Base-by-base conservation (phyloP, 805 yeast species). In the Tetrapisispora phaffii region DNA sequence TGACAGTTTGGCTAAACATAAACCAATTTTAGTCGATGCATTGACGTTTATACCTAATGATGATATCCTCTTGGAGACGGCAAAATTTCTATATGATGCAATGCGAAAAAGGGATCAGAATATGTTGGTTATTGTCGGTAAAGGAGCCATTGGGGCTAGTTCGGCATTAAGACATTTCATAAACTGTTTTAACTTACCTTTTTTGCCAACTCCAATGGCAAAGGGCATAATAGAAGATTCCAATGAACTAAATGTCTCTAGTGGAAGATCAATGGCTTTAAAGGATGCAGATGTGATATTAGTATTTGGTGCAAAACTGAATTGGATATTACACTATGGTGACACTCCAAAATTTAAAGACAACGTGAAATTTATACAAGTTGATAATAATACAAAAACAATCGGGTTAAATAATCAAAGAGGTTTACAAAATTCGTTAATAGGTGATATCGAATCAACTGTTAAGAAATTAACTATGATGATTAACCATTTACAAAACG, bases 181-280 rank as follows among this genome's bases (percentile, higher is more conserved):
- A 17, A 42, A 57, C 6, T 32, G 44, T 1, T 73, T 76, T 42
- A 54, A 65, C 9, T 41, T 81, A 1, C 76, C 82, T 1, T 82
- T 82, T 51, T 55, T 82, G 41, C 85, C 88, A 9, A 81, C 88
- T 0, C 87, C 89, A 3, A 82, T 82, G 89, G 89, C 84, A 0
- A 82, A 82, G 59, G 89, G 89, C 9, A 76, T 81, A 0, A 62
- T 82, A 1, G 66, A 75, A 2, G 89, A 82, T 55, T 50, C 60
- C 3, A 59, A 63, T 34, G 54, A 53, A 0, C 56, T 69, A 28
- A 81, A 81, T 51, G 70, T 77, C 13, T 74, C 83, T 0, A 77
- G 85, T 2, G 85, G 84, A 4, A 66, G 88, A 46, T 77, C 85
- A 0, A 63, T 67, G n/a, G 85, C 77, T 0, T 64, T 82, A 52